Base-by-base conservation (phyloP, 345 rosid species). In the Arabis hirsuta region DNA sequence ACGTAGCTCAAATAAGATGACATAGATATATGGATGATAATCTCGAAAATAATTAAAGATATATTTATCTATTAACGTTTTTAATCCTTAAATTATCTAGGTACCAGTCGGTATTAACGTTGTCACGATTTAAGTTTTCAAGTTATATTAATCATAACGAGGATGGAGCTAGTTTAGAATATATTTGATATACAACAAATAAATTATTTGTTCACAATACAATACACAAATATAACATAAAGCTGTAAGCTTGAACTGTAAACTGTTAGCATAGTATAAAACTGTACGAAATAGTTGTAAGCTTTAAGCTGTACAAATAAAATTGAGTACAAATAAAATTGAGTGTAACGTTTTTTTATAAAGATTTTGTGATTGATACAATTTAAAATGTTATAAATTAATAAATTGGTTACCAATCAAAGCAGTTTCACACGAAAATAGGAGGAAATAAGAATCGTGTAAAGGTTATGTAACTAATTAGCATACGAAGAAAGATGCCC, bases 391-490 rank as follows among this genome's bases (percentile, higher is more conserved):
- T 16, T 16, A 16, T 16, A 16, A 16, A 16, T 16, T 16, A 16
- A 16, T 16, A 16, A 16, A 16, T 16, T 16, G 16, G 16, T 16
- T 16, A 16, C 16, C 16, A 0, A 16, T 16, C 0, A 16, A 16
- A 16, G 16, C 16, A 16, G 24, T 43, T 60, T 6, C 10, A 29
- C 42, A 39, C 24, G 36, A 36, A 57, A 26, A 5, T 36, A 24
- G n/a, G 71, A 45, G 57, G 65, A 62, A 63, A 24, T 46, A 24
- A 10, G 69, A 62, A 44, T 54, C 48, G 43, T 54, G 19, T 54
- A 72, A 72, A 54, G 56, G 43, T 64, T 11, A 8, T 19, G 63
- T 72, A 72, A 72, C 70, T 62, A 54, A 72, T 63, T 54, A 72
- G 70, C 70, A 54, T 45, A 63, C 63, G 70, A 34, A 62, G 63